Evolutionary conservation across 768 basidiomycete genomes (phyloP).

Genomic region (Boletus patriciae): DNA sequence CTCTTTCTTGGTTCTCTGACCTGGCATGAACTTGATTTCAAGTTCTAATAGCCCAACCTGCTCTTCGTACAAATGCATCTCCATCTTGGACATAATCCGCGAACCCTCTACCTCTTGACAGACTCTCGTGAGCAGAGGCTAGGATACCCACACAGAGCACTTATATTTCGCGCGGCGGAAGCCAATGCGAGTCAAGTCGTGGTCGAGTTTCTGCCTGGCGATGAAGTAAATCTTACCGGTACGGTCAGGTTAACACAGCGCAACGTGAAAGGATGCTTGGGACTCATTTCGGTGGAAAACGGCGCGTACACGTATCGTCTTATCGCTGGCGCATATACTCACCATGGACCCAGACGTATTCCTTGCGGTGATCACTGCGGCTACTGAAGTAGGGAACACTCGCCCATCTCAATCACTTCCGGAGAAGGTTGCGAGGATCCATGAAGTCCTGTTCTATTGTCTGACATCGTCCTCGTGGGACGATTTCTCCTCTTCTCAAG

Average conservation of each 20-base stretch:
- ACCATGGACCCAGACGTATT: constrained; percentile 63
- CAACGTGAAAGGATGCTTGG: constrained; percentile 79
- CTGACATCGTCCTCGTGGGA: constrained; percentile 86
- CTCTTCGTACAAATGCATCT: constrained; percentile 58
- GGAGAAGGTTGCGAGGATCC: constrained; percentile 78
- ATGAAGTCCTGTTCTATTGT: constrained; percentile 88
- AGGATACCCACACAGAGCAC: constrained; percentile 59
- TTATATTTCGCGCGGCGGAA: constrained; percentile 70
- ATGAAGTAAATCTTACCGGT: constrained; percentile 65
- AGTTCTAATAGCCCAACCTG: neutral
- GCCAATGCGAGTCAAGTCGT: constrained; percentile 61
- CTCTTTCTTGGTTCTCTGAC: neutral
- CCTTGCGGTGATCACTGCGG: constrained; percentile 75
- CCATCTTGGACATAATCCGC: constrained; percentile 65
- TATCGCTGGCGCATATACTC: constrained; percentile 4
- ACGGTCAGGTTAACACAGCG: constrained; percentile 69
- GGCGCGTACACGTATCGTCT: constrained; percentile 42
- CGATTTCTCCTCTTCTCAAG: constrained; percentile 54
- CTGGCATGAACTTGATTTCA: neutral
- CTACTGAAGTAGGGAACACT: constrained; percentile 73
- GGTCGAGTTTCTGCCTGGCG: constrained; percentile 80
- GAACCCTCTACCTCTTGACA: constrained; percentile 72
- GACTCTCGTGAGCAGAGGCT: constrained; percentile 62
- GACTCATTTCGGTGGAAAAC: constrained; percentile 71
- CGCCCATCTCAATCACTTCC: constrained; percentile 55